These are phyloP conservation scores for Trypanosoma grayi DNA, from an alignment of 208 protist species.

Conservation along the genomic window DNA sequence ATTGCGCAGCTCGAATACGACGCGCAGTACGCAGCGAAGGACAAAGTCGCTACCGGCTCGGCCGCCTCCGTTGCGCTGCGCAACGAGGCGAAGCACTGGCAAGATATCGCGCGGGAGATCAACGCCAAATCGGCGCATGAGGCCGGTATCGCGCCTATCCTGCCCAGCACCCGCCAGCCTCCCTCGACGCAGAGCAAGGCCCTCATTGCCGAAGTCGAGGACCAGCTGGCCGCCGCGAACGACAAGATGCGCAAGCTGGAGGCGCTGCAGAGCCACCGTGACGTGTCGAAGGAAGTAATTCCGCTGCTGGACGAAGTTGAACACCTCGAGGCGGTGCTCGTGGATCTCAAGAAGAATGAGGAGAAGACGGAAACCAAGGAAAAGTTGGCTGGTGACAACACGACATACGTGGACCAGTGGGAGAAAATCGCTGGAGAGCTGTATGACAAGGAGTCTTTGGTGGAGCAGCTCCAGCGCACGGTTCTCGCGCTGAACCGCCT, in stretches of 20 bases:
- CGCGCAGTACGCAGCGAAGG: constrained; percentile 75
- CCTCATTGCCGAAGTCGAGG: constrained; percentile 61
- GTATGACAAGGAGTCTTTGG: constrained; percentile 67
- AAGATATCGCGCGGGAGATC: constrained; percentile 55
- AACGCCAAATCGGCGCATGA: constrained; percentile 75
- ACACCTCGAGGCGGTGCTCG: constrained; percentile 47
- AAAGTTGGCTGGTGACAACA: constrained; percentile 24
- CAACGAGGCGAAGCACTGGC: constrained; percentile 69
- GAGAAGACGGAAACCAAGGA: background rate
- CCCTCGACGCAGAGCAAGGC: constrained; percentile 26
- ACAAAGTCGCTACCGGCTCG: constrained; percentile 65
- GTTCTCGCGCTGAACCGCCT: constrained; percentile 77
- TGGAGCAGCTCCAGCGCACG: constrained; percentile 65
- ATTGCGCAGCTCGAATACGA: constrained; percentile 82
- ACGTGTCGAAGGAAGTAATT: constrained; percentile 75
- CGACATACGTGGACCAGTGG: constrained; percentile 63
- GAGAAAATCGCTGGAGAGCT: constrained; percentile 68
- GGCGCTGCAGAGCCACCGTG: constrained; percentile 56
- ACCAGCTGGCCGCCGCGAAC: constrained; percentile 42
- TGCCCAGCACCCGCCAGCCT: constrained; percentile 15
- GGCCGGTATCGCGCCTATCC: constrained; percentile 61
- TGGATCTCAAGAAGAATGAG: constrained; percentile 40
- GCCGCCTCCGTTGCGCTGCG: constrained; percentile 60
- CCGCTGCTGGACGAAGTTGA: constrained; percentile 73
- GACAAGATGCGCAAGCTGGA: constrained; percentile 61